Percentiles rank a stretch among this genome's conserved stretches.
Conservation (phyloP, 2,329 filamentous ascomycete genomes). For the Penicillium sp. region DNA sequence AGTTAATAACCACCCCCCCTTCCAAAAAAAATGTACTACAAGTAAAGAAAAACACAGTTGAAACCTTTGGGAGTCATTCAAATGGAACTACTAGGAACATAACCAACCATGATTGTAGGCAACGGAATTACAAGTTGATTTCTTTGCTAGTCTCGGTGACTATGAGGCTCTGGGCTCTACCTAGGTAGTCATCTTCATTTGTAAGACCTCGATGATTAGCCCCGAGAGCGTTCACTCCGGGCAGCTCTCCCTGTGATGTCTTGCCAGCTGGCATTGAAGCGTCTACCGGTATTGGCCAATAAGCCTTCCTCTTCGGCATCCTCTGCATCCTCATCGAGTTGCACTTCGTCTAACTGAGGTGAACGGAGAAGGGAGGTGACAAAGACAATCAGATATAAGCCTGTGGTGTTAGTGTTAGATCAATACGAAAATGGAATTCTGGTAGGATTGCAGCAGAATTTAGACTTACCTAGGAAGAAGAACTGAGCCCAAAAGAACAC, state of each 20-base stretch:
- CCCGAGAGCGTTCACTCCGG: conserved; percentile 11
- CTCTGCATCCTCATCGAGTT: conserved; percentile 85
- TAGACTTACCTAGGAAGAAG: conserved; percentile 67
- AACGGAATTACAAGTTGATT: neutral
- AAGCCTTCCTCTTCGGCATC: conserved; percentile 92
- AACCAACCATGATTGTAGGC: neutral
- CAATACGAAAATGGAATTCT: neutral
- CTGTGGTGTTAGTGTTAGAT: conserved; percentile 22
- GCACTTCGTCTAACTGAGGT: conserved; percentile 71
- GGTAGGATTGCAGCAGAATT: neutral
- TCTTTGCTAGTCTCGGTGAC: neutral
- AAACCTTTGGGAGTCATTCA: neutral
- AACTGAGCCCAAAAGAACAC: conserved; percentile 98
- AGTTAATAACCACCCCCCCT: neutral
- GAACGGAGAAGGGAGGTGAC: conserved; percentile 75
- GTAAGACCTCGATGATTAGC: neutral
- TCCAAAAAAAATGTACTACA: neutral
- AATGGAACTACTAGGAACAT: neutral
- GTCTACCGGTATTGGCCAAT: conserved; percentile 75
- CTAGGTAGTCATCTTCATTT: neutral
- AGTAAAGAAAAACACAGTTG: neutral
- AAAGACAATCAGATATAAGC: conserved; percentile 78
- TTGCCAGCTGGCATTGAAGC: conserved; percentile 85
- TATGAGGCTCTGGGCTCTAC: neutral
- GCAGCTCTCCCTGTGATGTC: conserved; percentile 68